These are phyloP conservation scores for Aspergillus ochraceoroseus DNA, from an alignment of 2,329 filamentous ascomycete species.

Conservation along the genomic window DNA sequence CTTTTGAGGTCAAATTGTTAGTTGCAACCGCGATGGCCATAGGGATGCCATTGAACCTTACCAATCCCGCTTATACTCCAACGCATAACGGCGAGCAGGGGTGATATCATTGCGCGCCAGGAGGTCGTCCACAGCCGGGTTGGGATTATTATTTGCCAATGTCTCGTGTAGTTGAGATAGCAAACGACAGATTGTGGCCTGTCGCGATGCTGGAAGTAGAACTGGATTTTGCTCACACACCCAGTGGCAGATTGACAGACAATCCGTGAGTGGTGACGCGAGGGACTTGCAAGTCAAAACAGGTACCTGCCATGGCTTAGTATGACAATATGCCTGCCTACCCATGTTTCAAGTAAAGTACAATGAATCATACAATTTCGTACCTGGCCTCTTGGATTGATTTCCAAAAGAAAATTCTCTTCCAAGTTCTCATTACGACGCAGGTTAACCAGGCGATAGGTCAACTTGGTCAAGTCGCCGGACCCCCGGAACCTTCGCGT, in stretches of 20 bases:
- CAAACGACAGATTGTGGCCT: constrained; percentile 7
- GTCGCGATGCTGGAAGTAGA: constrained; percentile 10
- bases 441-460: constrained; percentile 10
- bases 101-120: constrained; percentile 14
- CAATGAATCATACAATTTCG: neutral
- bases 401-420: constrained; percentile 10
- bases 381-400: constrained; percentile 12
- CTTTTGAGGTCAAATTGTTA: no score
- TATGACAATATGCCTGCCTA: no score
- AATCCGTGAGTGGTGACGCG: constrained; percentile 10
- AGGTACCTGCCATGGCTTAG: constrained; percentile 11
- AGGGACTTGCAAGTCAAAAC: constrained; percentile 10
- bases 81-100: constrained; percentile 8
- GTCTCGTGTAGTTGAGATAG: constrained; percentile 11
- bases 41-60: no score
- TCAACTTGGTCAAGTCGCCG: constrained; percentile 9
- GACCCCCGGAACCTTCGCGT: constrained; percentile 8
- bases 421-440: constrained; percentile 11
- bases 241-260: constrained; percentile 14
- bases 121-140: constrained; percentile 13
- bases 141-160: constrained; percentile 5
- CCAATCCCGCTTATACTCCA: constrained; percentile 13
- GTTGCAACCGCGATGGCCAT: no score
- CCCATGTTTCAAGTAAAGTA: neutral
- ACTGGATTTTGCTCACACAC: constrained; percentile 11